Evolutionary conservation across 108 stramenopile species (phyloP).

Genomic region (Poteriospumella lacustris): DNA sequence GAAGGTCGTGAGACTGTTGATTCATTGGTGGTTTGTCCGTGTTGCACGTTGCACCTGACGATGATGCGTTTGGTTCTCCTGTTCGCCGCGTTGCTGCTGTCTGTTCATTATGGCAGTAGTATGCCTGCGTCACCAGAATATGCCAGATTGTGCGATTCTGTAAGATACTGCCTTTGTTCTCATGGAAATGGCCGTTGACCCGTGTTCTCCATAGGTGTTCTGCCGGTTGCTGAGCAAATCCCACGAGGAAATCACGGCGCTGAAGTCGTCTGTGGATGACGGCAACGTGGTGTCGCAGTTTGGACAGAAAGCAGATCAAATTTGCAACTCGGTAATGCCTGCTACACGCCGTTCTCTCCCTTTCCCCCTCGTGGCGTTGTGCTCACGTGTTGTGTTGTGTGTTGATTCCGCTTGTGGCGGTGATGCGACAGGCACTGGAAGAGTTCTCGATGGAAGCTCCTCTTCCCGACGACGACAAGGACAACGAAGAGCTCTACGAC

Average conservation of each 20-base stretch:
- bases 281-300: conserved; percentile 63
- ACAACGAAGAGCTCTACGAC: conserved; percentile 68
- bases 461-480: conserved; percentile 60
- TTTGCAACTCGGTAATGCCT: conserved; percentile 58
- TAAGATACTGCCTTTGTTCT: neutral
- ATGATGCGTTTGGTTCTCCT: too few relatives aligned
- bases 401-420: neutral
- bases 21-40: too few relatives aligned
- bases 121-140: neutral
- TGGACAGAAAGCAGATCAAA: conserved; percentile 74
- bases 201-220: neutral
- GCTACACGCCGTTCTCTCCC: neutral
- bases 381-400: neutral
- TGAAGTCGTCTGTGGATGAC: conserved; percentile 66
- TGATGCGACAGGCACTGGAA: conserved; percentile 63
- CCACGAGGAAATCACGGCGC: conserved; percentile 33
- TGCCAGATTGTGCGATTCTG: neutral
- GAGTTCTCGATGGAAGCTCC: conserved; percentile 77
- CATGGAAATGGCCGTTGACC: neutral
- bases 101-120: too few relatives aligned
- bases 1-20: too few relatives aligned
- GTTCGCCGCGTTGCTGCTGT: too few relatives aligned
- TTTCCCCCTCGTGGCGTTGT: neutral
- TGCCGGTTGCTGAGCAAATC: neutral
- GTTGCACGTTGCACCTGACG: too few relatives aligned